Base-by-base conservation (phyloP, 148 eudicot species). In the Camellia japonica region DNA sequence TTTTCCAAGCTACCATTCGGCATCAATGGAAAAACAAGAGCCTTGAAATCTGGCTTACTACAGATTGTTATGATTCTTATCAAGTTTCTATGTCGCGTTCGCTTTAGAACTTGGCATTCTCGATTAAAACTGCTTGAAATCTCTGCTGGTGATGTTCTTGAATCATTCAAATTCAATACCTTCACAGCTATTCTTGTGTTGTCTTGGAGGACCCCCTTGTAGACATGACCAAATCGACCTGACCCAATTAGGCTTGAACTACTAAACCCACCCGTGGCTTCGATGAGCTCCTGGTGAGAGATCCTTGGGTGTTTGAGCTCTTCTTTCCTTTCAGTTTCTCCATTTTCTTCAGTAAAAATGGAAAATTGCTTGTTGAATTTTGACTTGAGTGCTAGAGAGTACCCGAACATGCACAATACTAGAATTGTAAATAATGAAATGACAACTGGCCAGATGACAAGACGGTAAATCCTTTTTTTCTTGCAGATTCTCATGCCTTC, bases 1-100 rank as follows among this genome's bases (percentile, higher is more conserved):
- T 82, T 83, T 69, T 94, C 98, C 38, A 94, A 89, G 90, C 98
- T 94, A 43, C 98, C 98, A 49, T 94, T 94, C 2, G 86, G 86
- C 96, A 94, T 92, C 54, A 94, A 47, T 15, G 96, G 98, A 63
- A 92, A 81, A 79, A 94, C 94, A 41, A 94, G 88, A 9, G 98
- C 98, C 90, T 91, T 94, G 47, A 94, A 94, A 74, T 91, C 94
- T 5, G 93, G 91, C 73, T 82, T 88, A 74, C 91, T 87, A 47
- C 97, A 94, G 16, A 83, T 87, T 6, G 94, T 92, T 70, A 94
- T 85, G 82, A 94, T 91, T 80, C 84, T 87, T 52, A 91, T 87
- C 80, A 94, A 75, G 84, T 92, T 92, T 67, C 97, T 88, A 71
- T 94, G 98, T 73, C 92, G 79, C 9, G 82, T 90, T 44, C 83